Percentiles rank a stretch among this genome's conserved stretches.
Evolutionary conservation across 2,329 filamentous ascomycete species (phyloP).

Genomic region (Botrytis cinerea): DNA sequence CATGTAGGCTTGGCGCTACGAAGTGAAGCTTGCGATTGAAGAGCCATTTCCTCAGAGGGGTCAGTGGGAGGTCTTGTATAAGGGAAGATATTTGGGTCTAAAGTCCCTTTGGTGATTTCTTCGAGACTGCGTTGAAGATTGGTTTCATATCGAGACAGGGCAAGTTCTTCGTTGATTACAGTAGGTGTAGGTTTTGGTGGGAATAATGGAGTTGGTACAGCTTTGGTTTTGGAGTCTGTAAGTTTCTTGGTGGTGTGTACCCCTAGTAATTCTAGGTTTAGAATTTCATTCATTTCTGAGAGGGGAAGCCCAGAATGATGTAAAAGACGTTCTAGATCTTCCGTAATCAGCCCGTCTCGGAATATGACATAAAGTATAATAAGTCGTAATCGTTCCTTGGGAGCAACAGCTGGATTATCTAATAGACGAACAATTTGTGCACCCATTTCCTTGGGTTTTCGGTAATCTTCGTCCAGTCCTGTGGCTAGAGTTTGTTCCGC

Average conservation of each 20-base stretch:
- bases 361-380: slow-evolving; percentile 85
- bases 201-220: slow-evolving; percentile 68
- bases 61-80: slow-evolving; percentile 70
- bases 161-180: slow-evolving; percentile 71
- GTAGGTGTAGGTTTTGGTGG: slow-evolving; percentile 60
- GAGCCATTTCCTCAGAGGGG: slow-evolving; percentile 58
- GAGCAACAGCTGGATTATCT: slow-evolving; percentile 75
- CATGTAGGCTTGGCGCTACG: slow-evolving; percentile 92
- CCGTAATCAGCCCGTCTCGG: slow-evolving; percentile 77
- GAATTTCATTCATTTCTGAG: slow-evolving; percentile 70
- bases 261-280: slow-evolving; percentile 80
- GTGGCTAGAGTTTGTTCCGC: slow-evolving; percentile 91
- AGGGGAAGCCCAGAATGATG: slow-evolving; percentile 78
- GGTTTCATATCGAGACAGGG: slow-evolving; percentile 84
- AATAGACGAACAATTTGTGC: slow-evolving; percentile 85
- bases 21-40: slow-evolving; percentile 69
- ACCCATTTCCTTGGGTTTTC: slow-evolving; percentile 85
- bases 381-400: slow-evolving; percentile 77
- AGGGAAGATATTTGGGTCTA: slow-evolving; percentile 69
- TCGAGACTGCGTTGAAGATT: slow-evolving; percentile 83
- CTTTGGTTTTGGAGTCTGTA: slow-evolving; percentile 68
- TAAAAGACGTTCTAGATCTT: slow-evolving; percentile 82
- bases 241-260: slow-evolving; percentile 70
- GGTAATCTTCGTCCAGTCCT: slow-evolving; percentile 87
- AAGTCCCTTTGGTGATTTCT: slow-evolving; percentile 63